Evolutionary conservation across 257 asterid genomes (phyloP).

Genomic region (Coffea canephora): DNA sequence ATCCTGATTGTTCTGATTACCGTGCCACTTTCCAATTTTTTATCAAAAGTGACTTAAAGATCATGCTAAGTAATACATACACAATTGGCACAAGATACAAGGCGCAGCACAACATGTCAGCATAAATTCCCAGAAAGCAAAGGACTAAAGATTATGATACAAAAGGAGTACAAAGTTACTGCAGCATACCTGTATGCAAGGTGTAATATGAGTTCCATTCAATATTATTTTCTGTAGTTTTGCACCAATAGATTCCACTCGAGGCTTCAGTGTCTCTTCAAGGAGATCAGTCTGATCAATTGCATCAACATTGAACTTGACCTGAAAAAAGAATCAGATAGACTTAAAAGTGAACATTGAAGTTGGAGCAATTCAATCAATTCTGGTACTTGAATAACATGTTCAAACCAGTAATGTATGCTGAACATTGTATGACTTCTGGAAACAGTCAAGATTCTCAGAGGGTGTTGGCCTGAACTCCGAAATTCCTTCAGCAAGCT

Average conservation of each 20-base stretch:
- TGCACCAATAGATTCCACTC: no score
- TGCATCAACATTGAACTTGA: no score
- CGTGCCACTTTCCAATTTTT: conserved; percentile 7
- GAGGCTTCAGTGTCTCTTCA: no score
- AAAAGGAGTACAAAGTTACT: neutral
- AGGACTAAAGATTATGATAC: no score
- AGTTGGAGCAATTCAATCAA: neutral
- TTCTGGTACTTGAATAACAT: neutral
- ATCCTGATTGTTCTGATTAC: no score
- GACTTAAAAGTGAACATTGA: neutral
- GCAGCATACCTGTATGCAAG: conserved; percentile 70
- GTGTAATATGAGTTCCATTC: conserved; percentile 88
- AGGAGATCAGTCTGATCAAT: no score
- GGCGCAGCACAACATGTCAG: no score
- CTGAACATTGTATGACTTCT: conserved; percentile 41
- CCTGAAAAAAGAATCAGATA: conserved; percentile 13
- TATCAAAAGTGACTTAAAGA: neutral
- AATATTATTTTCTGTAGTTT: conserved; percentile 31
- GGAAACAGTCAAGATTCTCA: conserved; percentile 80
- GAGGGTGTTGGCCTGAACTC: conserved; percentile 66
- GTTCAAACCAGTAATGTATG: no score
- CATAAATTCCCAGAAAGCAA: no score
- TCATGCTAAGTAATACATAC: no score
- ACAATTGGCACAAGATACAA: no score
- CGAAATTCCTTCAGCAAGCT: conserved; percentile 89